Evolutionary conservation across 768 basidiomycete genomes (phyloP).

Genomic region (Amanita rimosa): DNA sequence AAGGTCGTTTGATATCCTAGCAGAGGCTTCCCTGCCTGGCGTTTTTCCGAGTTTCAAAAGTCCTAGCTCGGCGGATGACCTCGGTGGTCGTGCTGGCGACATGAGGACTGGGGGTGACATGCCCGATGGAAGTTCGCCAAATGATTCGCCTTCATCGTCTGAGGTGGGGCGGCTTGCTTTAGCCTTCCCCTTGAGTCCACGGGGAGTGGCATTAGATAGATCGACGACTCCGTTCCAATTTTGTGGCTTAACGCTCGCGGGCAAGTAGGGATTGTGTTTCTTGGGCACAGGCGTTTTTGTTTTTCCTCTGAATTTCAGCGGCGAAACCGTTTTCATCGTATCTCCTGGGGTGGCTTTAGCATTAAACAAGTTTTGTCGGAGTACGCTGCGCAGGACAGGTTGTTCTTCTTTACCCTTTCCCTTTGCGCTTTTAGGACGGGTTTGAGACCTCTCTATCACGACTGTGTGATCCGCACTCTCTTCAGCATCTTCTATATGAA

Average conservation of each 20-base stretch:
- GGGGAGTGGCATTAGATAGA: conserved; percentile 43
- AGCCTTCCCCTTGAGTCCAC: conserved; percentile 23
- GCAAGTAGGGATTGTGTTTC: conserved; percentile 49
- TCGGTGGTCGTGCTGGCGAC: conserved; percentile 42
- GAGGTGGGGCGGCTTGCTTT: conserved; percentile 12
- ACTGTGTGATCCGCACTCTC: conserved; percentile 7
- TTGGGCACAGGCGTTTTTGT: conserved; percentile 47
- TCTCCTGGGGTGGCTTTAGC: conserved; percentile 26
- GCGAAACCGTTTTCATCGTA: conserved; percentile 26
- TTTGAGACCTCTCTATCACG: conserved; percentile 10
- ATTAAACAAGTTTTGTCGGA: conserved; percentile 38
- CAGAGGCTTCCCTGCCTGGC: conserved; percentile 62
- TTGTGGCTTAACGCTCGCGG: conserved; percentile 33
- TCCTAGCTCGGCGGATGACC: conserved; percentile 36
- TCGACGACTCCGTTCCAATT: conserved; percentile 72
- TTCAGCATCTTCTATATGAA: conserved; percentile 4
- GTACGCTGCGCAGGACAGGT: conserved; percentile 35
- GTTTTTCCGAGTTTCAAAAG: conserved; percentile 43
- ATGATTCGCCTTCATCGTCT: conserved; percentile 38
- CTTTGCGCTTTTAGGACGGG: conserved; percentile 21
- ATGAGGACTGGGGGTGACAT: conserved; percentile 50
- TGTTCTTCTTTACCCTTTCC: conserved; percentile 37
- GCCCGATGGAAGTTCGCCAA: conserved; percentile 40
- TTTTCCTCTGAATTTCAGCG: conserved; percentile 40
- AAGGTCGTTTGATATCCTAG: conserved; percentile 55